Base-by-base conservation (phyloP, 1,139 yeast species). In the Pneumocystis jirovecii region DNA sequence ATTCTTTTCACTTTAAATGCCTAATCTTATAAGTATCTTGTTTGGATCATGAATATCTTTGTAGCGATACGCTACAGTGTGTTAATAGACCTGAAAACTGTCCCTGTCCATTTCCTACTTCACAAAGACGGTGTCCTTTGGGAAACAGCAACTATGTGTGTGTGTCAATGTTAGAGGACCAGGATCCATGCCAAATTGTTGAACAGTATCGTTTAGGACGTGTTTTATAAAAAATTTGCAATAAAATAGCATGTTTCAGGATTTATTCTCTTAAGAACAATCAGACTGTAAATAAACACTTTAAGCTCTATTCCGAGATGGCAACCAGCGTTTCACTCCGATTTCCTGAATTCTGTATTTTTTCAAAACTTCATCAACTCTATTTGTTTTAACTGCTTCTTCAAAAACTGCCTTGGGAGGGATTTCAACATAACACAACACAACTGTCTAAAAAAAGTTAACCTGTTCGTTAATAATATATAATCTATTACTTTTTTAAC, bases 71-170 rank as follows among this genome's bases (percentile, higher is more conserved):
- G 0, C 79, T 84, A 63, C 78, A 80, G 10, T 93, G 98, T 76
- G 98, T 88, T 0, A 80, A 81, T 7, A 73, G 76, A 1, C 84
- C 90, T 0, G 73, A 80, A 34, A 85, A 85, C 66, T 93, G 98
- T 74, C 96, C 97, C 0, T 93, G 98, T 74, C 90, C 89, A 10
- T 91, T 83, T 73, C 93, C 96, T 0, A 83, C 84, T 65, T 85
- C 96, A 1, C 96, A 93, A 74, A 73, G 87, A 68, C 85, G 89
- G 72, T 93, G 98, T 6, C 77, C 89, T 64, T 96, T 97, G 0
- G 84, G 83, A 68, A 81, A 83, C 34, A 80, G 82, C 66, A 78
- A 78, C 64, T 86, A 78, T 72, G 79, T 90, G 17, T 93, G 98
- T 74, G 86, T 93, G 64, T 86, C 95, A 72, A 19, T 75, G 75